A percentile compares a stretch with the other conserved stretches of the same genome.
These are phyloP conservation scores for Niebla homalea DNA, from an alignment of 495 filamentous ascomycete species.

Conservation along the genomic window DNA sequence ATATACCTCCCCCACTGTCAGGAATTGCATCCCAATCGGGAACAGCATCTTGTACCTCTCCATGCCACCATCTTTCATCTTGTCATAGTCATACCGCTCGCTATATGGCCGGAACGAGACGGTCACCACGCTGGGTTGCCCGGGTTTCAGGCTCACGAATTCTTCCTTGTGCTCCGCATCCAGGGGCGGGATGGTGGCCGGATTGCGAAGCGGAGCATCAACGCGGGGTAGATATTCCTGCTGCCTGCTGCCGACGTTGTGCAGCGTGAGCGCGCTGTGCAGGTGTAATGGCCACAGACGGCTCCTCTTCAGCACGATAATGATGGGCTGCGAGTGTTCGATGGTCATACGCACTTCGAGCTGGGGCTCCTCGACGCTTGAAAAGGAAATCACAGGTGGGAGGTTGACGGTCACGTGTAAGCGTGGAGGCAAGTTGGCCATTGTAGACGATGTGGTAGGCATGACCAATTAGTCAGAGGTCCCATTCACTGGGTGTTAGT, in stretches of 20 bases:
- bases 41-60: neutral
- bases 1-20: neutral
- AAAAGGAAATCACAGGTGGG: no score
- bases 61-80: neutral
- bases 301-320: neutral
- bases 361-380: no score
- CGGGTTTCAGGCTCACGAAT: neutral
- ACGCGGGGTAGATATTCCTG: neutral
- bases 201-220: neutral
- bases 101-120: neutral
- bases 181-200: neutral
- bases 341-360: no score
- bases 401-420: no score
- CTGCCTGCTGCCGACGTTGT: neutral
- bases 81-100: neutral
- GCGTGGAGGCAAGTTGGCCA: no score
- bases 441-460: no score
- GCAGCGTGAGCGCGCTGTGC: neutral
- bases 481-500: no score
- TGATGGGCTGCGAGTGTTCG: no score
- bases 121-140: neutral
- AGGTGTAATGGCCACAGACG: no score
- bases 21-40: conserved; percentile 1
- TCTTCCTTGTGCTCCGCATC: neutral
- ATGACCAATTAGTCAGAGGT: no score